Conservation (phyloP, 176 grass and related monocot genomes). For the Phragmites australis region DNA sequence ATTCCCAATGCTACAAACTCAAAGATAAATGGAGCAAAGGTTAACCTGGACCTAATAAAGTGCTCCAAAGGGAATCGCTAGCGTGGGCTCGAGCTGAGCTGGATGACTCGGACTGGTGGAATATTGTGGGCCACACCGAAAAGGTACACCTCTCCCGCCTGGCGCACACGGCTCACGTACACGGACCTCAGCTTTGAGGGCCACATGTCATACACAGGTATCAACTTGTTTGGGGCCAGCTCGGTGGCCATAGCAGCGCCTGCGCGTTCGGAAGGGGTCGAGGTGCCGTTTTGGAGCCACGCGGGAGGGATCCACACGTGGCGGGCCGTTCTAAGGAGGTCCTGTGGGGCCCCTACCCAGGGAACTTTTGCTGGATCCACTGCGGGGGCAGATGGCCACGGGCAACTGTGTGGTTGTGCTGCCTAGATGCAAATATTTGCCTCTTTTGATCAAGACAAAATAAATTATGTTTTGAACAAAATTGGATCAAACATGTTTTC, state of each 20-base stretch:
- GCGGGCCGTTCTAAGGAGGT: background rate
- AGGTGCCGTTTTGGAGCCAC: conserved; percentile 1
- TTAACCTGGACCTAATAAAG: background rate
- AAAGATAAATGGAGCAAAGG: background rate
- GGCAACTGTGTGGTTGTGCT: background rate
- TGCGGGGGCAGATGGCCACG: background rate
- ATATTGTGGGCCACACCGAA: conserved; percentile 7
- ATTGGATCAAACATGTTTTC: background rate
- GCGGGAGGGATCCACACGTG: conserved; percentile 21
- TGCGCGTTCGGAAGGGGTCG: background rate
- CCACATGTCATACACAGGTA: background rate
- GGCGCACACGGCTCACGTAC: background rate
- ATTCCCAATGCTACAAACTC: background rate
- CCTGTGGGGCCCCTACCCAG: no score
- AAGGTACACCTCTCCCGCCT: background rate
- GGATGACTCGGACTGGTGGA: conserved; percentile 26
- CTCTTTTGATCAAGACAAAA: background rate
- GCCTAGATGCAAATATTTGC: background rate
- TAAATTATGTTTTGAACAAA: background rate
- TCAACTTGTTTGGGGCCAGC: background rate
- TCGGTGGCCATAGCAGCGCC: background rate
- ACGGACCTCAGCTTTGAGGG: fast-evolving
- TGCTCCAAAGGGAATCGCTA: background rate
- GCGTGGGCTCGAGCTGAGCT: conserved; percentile 14
- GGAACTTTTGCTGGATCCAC: background rate